Conservation (phyloP, 169 alveolate genomes). For the Eimeria nieschulzi region DNA sequence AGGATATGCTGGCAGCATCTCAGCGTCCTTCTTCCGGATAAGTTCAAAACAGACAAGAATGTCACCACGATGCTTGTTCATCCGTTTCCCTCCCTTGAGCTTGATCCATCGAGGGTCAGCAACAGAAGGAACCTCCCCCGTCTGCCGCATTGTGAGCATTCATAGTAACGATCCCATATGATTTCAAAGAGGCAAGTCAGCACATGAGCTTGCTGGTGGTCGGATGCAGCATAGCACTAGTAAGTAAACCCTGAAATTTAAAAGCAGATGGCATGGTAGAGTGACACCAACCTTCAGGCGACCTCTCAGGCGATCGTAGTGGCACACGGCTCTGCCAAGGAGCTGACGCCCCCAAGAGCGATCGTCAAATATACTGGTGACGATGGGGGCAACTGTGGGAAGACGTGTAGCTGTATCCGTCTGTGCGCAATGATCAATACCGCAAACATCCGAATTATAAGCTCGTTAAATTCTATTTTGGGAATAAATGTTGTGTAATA, state of each 20-base stretch:
- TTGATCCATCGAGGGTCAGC: slow-evolving; percentile 89
- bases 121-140: slow-evolving; percentile 69
- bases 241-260: not conserved
- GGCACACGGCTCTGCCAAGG: slow-evolving; percentile 82
- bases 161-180: not conserved
- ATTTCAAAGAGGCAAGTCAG: not conserved
- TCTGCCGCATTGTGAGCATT: not conserved
- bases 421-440: slow-evolving; percentile 26
- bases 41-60: slow-evolving; percentile 87
- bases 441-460: too few species aligned
- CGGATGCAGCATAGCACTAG: not conserved
- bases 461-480: too few species aligned
- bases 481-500: too few species aligned
- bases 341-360: slow-evolving; percentile 81
- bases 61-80: slow-evolving; percentile 77
- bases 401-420: slow-evolving; percentile 80
- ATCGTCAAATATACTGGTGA: slow-evolving; percentile 77
- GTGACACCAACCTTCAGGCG: slow-evolving; percentile 59
- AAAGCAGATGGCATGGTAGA: not conserved
- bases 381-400: slow-evolving; percentile 82
- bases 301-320: slow-evolving; percentile 78
- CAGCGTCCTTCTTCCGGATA: slow-evolving; percentile 85
- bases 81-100: slow-evolving; percentile 82
- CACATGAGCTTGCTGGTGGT: not conserved
- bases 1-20: slow-evolving; percentile 86